Evolutionary conservation across 208 protist species (phyloP).

Genomic region (Angomonas desouzai): DNA sequence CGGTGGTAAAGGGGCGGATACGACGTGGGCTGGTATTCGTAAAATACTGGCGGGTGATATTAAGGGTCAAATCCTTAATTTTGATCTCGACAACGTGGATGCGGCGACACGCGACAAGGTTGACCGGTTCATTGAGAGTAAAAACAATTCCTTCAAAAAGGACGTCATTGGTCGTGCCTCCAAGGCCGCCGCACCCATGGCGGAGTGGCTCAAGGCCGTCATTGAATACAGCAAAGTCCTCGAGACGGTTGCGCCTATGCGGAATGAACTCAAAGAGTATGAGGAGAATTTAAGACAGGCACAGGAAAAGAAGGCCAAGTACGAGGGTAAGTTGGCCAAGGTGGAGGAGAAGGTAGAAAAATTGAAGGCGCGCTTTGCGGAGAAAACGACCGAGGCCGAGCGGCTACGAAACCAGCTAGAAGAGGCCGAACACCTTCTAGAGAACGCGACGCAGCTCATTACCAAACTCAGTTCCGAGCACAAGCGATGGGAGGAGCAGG

Average conservation of each 20-base stretch:
- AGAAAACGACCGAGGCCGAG: conserved; percentile 94
- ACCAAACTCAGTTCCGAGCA: conserved; percentile 94
- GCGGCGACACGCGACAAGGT: conserved; percentile 66
- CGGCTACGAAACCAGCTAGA: conserved; percentile 86
- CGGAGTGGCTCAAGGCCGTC: conserved; percentile 96
- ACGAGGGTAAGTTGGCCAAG: conserved; percentile 81
- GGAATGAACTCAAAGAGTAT: conserved; percentile 77
- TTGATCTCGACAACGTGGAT: conserved; percentile 90
- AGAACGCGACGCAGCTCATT: conserved; percentile 91
- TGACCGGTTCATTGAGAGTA: conserved; percentile 82
- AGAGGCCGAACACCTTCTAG: conserved; percentile 87
- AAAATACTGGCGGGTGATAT: conserved; percentile 92
- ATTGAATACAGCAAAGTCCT: conserved; percentile 96
- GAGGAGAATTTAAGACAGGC: conserved; percentile 78
- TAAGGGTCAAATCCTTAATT: conserved; percentile 95
- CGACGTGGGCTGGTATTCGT: conserved; percentile 94
- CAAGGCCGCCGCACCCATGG: conserved; percentile 95
- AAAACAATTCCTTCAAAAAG: conserved; percentile 91
- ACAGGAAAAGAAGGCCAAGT: conserved; percentile 86
- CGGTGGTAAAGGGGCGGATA: conserved; percentile 63
- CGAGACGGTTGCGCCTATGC: conserved; percentile 89
- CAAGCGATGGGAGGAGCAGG: conserved; percentile 91
- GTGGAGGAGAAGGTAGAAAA: conserved; percentile 92
- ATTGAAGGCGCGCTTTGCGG: conserved; percentile 90
- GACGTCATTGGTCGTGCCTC: conserved; percentile 91